Conservation (phyloP, 208 protist genomes). For the Plasmodiophora brassicae region DNA sequence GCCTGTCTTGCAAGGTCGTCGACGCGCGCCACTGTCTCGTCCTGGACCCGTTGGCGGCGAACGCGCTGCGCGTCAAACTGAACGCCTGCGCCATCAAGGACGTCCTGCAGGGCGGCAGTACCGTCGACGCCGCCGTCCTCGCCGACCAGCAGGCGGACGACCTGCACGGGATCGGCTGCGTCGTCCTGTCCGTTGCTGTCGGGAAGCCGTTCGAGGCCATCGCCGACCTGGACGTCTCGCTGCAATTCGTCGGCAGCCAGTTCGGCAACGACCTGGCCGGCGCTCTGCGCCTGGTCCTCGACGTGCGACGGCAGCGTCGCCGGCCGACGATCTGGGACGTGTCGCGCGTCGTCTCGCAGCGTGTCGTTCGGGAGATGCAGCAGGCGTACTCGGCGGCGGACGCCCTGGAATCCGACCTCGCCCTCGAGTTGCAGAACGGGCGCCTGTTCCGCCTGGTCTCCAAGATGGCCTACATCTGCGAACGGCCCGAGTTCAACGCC, state of each 20-base stretch:
- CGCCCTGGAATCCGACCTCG: constrained; percentile 76
- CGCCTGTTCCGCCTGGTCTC: constrained; percentile 84
- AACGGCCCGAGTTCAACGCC: constrained; percentile 66
- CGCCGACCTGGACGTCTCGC: too few species aligned
- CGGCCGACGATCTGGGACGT: neutral
- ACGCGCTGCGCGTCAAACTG: neutral
- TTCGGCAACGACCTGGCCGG: neutral
- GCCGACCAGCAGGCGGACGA: neutral
- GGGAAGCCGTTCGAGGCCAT: neutral
- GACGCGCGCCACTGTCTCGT: neutral
- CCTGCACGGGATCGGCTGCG: neutral
- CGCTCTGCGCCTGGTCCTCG: neutral
- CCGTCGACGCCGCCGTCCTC: neutral
- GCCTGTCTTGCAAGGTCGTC: constrained; percentile 1
- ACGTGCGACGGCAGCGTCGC: neutral
- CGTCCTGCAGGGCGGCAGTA: neutral
- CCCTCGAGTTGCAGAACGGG: constrained; percentile 87
- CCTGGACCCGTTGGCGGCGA: neutral
- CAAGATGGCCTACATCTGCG: constrained; percentile 83
- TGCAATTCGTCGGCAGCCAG: constrained; percentile 5
- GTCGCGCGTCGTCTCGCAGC: neutral
- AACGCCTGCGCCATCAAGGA: constrained; percentile 1
- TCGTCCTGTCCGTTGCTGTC: neutral
- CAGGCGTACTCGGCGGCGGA: constrained; percentile 61
- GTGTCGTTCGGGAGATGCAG: neutral